These are phyloP conservation scores for Cantharellus anzutake DNA, from an alignment of 768 basidiomycete genomes.

Conservation along the genomic window DNA sequence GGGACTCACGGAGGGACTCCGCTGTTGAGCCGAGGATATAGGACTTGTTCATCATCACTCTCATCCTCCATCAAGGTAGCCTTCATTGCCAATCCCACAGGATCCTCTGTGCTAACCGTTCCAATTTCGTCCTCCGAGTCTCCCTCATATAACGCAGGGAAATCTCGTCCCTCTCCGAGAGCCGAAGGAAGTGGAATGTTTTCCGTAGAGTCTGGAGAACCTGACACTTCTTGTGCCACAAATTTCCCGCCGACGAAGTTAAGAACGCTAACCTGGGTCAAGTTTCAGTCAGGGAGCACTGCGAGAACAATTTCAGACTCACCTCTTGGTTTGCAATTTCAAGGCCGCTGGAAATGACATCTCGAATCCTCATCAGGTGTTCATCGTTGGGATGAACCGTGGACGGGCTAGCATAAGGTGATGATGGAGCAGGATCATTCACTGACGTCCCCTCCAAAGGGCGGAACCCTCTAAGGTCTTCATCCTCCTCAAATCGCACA, in stretches of 20 bases:
- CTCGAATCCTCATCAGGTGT: conserved; percentile 83
- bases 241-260: background rate
- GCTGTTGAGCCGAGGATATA: conserved; percentile 27
- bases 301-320: background rate
- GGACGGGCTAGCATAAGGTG: conserved; percentile 2
- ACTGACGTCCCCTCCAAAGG: conserved; percentile 33
- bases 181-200: background rate
- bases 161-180: background rate
- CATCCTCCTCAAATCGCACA: conserved; percentile 68
- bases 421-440: background rate
- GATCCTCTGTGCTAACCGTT: conserved; percentile 65
- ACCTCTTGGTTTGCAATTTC: conserved; percentile 42
- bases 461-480: conserved; percentile 71
- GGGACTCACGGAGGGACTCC: background rate
- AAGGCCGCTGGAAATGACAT: conserved; percentile 56
- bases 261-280: conserved; percentile 3
- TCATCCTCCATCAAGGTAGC: conserved; percentile 24
- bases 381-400: conserved; percentile 81
- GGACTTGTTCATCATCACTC: conserved; percentile 57
- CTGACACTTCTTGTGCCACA: background rate
- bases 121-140: conserved; percentile 38
- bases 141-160: conserved; percentile 7
- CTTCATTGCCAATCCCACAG: conserved; percentile 35
- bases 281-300: background rate
- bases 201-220: background rate